Evolutionary conservation across 164 flowering plant genomes (phyloP), one percentile per base, ranked within the genome.

Genomic region (Chloranthus sessilifolius): DNA sequence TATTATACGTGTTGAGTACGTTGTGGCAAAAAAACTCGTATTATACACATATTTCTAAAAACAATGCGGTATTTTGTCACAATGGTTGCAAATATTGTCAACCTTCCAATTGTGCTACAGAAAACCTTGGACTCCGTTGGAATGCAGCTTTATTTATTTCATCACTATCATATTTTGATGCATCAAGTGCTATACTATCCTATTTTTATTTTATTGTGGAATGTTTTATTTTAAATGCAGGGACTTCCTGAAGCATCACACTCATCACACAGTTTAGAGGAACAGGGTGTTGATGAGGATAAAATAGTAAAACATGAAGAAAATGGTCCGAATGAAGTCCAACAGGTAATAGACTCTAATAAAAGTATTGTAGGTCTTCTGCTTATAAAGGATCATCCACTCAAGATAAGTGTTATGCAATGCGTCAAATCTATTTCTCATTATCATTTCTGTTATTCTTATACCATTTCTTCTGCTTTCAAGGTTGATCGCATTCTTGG

Each of bases 401-500:
- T 48, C 43, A 17, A 48, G 28, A 5, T 46, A 20, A 28, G 22
- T 40, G 6, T 19, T 23, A 19, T 24, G 8, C 12, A 44, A 1
- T n/a, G 7, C 51, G 42, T 9, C 17, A 15, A 4, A 25, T 50
- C 55, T 63, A 4, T 29, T 46, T n/a, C 28, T 22, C 6, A 23
- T 52, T 22, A 22, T 37, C 14, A 25, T 29, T 14, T 30, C 17
- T 43, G 30, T 37, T 17, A 12, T 25, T 25, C 10, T 46, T 19
- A 41, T 23, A 9, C 5, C 12, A 29, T 55, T 28, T 54, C 17
- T 56, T 62, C 38, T 46, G 15, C 27, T 39, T 59, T 21, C 34
- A 66, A 86, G 99, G 99, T 94, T 60, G 96, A 86, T 67, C 81
- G 92, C 47, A 80, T 94, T 59, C 55, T 94, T 39, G 99, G 96